Conservation (phyloP, 2,329 filamentous ascomycete genomes). For the Chaetomiaceae sp. region DNA sequence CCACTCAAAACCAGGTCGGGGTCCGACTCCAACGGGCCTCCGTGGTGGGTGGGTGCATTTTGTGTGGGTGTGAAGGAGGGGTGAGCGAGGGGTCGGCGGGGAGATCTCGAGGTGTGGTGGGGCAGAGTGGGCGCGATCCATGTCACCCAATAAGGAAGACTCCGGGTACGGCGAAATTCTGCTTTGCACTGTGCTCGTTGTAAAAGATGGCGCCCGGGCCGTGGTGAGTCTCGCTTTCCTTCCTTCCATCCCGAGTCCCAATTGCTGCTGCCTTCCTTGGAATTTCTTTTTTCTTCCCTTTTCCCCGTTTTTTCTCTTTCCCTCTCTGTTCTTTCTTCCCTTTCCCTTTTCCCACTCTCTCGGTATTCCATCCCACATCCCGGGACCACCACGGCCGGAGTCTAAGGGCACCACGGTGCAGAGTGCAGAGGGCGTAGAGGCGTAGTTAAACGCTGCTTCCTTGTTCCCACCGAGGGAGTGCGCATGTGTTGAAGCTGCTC, state of each 20-base stretch:
- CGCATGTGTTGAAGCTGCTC: conserved; percentile 1
- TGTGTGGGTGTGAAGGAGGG: neutral
- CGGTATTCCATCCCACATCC: neutral
- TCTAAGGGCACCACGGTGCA: conserved; percentile 8
- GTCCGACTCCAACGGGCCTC: neutral
- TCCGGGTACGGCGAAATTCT: conserved; percentile 17
- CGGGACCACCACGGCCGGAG: conserved; percentile 4
- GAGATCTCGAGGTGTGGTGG: neutral
- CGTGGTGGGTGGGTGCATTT: too few relatives aligned
- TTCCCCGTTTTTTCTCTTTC: neutral
- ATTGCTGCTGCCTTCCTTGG: neutral
- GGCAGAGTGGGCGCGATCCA: neutral
- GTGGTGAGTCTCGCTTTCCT: neutral
- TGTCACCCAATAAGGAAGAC: conserved; percentile 13
- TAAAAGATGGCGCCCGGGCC: conserved; percentile 9
- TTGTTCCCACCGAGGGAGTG: conserved; percentile 5
- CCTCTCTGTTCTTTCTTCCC: neutral
- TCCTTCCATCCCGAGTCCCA: neutral
- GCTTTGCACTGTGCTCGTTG: conserved; percentile 13
- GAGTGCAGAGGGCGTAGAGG: conserved; percentile 1
- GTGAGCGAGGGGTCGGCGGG: neutral
- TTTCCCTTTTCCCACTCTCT: neutral
- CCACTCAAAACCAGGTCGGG: neutral
- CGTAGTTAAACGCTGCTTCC: conserved; percentile 10
- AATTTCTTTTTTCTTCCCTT: neutral